A percentile compares a stretch with the other conserved stretches of the same genome.
phyloP scores from a whole-genome alignment of 106 monocot genomes.

The Phalaenopsis aphrodite region DNA sequence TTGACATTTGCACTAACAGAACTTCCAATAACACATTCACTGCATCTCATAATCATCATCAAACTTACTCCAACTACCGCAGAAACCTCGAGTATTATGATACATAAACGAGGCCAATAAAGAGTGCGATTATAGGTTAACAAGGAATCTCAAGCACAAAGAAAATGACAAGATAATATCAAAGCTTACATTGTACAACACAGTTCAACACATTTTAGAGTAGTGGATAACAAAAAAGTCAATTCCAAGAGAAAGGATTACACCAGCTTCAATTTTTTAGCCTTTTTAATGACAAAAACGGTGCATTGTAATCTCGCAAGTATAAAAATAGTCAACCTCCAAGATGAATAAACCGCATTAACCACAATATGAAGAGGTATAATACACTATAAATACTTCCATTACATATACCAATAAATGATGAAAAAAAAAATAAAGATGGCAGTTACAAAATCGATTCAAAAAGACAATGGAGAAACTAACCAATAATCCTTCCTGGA shows the following conservation, averaged over 20 bases:
- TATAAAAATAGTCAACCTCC: neutral
- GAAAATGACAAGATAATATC: neutral
- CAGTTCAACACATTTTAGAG: neutral
- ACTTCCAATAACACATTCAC: neutral
- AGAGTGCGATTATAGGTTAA: neutral
- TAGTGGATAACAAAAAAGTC: neutral
- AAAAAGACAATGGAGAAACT: slow-evolving; percentile 5
- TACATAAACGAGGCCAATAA: neutral
- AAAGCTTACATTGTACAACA: neutral
- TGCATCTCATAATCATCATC: neutral
- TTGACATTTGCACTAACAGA: neutral
- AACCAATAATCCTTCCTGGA: slow-evolving; percentile 95
- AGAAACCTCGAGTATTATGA: neutral
- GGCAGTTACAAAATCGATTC: neutral
- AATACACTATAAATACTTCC: neutral
- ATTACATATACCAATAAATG: neutral
- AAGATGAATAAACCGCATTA: neutral
- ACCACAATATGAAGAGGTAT: neutral
- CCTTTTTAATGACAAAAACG: neutral
- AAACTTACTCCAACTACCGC: neutral
- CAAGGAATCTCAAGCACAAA: neutral
- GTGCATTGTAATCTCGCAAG: neutral
- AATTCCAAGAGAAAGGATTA: neutral
- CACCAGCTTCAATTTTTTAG: neutral
- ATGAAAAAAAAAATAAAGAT: neutral